These are phyloP conservation scores for Ensete ventricosum DNA, from an alignment of 176 grass and related monocot genomes.

Conservation along the genomic window DNA sequence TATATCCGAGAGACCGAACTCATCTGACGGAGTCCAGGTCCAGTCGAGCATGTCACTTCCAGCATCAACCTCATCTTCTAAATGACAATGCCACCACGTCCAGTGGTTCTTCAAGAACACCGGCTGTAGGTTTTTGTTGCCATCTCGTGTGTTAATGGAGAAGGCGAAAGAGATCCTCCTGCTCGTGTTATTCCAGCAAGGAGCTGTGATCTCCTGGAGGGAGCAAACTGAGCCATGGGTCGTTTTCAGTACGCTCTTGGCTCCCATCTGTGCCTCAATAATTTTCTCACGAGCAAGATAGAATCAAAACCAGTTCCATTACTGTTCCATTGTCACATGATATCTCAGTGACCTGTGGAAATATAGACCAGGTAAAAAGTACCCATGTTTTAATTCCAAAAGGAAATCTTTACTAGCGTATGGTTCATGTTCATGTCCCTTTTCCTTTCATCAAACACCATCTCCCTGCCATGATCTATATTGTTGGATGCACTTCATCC, in stretches of 20 bases:
- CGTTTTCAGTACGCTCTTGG: background rate
- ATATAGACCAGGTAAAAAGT: no score
- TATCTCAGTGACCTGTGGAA: background rate
- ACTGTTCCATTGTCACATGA: background rate
- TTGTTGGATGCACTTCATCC: no score
- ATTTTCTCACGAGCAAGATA: background rate
- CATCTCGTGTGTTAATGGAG: background rate
- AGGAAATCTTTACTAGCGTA: no score
- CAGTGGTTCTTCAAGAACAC: background rate
- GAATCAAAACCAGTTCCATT: background rate
- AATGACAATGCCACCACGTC: no score
- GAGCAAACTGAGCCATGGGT: background rate
- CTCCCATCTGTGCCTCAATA: background rate
- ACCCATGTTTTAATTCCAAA: no score
- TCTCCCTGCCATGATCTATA: no score
- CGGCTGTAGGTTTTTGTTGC: background rate
- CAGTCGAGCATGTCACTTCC: no score
- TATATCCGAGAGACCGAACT: no score
- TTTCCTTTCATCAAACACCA: no score
- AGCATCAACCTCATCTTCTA: background rate
- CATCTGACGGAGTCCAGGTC: no score
- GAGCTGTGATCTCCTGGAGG: background rate
- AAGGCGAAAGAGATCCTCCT: background rate
- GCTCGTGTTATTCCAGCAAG: background rate
- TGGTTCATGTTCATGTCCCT: no score